Percentiles rank a stretch among this genome's conserved stretches.
phyloP scores from a whole-genome alignment of 139 green algal species.

The Closterium sp. region DNA sequence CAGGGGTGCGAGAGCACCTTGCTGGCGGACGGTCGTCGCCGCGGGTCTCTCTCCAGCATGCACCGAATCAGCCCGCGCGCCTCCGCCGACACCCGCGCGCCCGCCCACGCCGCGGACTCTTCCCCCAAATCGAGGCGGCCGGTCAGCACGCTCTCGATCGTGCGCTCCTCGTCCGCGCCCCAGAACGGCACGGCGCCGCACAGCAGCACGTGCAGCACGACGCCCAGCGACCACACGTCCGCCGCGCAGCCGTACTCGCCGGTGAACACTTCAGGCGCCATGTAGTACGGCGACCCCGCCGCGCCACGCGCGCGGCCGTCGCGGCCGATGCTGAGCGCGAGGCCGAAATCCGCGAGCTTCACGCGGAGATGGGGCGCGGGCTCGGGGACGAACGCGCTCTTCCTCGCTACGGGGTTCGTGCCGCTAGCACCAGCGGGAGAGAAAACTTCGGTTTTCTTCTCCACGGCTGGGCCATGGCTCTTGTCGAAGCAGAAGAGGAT shows the following conservation, averaged over 20 bases:
- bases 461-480: background rate
- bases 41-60: conserved; percentile 44
- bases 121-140: conserved; percentile 7
- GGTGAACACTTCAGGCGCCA: conserved; percentile 35
- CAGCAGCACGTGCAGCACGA: conserved; percentile 32
- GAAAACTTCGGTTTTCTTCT: background rate
- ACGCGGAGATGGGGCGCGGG: background rate
- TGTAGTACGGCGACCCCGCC: conserved; percentile 25
- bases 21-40: conserved; percentile 35
- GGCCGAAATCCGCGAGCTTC: conserved; percentile 26
- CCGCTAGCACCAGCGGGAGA: background rate
- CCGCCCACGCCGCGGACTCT: background rate
- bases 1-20: conserved; percentile 71
- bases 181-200: conserved; percentile 23
- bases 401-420: background rate
- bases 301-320: conserved; percentile 55
- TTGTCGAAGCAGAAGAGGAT: background rate
- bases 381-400: background rate
- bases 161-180: conserved; percentile 57
- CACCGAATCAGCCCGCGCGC: conserved; percentile 51
- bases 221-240: conserved; percentile 36
- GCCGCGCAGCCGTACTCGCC: conserved; percentile 42
- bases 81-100: conserved; percentile 28
- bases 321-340: conserved; percentile 34
- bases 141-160: conserved; percentile 11